phyloP scores from a whole-genome alignment of 208 protist genomes.

The Crithidia expoeki region DNA sequence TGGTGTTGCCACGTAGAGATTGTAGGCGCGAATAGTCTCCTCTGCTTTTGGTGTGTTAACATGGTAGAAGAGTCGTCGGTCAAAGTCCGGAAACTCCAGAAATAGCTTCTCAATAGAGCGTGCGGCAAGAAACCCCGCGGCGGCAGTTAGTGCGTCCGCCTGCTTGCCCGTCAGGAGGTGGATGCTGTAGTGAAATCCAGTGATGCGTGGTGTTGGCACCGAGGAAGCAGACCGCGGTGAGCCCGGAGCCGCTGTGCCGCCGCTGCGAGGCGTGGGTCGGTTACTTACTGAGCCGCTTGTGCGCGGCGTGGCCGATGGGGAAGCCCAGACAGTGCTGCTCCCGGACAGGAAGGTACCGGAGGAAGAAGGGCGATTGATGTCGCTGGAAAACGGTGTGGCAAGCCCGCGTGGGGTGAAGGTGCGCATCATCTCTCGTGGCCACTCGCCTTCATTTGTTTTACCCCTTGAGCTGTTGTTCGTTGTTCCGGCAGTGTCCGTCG shows the following conservation, averaged over 20 bases:
- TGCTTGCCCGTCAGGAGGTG: slow-evolving; percentile 71
- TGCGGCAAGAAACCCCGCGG: slow-evolving; percentile 28
- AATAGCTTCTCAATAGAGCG: slow-evolving; percentile 32
- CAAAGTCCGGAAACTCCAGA: slow-evolving; percentile 41
- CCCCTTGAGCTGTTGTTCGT: background rate
- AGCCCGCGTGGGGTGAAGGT: slow-evolving; percentile 78
- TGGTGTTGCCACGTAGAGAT: slow-evolving; percentile 1
- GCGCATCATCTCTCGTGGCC: slow-evolving; percentile 53
- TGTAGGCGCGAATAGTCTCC: slow-evolving; percentile 16
- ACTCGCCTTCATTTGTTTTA: slow-evolving; percentile 32
- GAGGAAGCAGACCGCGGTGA: slow-evolving; percentile 18
- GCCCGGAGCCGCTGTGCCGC: slow-evolving; percentile 3
- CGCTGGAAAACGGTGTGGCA: slow-evolving; percentile 42
- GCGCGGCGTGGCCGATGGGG: slow-evolving; percentile 20
- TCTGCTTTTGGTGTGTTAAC: slow-evolving; percentile 14
- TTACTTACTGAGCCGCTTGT: slow-evolving; percentile 30
- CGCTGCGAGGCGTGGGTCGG: slow-evolving; percentile 25
- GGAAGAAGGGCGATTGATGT: slow-evolving; percentile 35
- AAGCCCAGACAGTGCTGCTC: background rate
- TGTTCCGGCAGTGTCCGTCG: background rate
- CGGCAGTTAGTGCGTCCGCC: slow-evolving; percentile 56
- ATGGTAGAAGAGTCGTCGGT: slow-evolving; percentile 58
- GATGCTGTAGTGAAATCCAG: slow-evolving; percentile 65
- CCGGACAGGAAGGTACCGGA: slow-evolving; percentile 6
- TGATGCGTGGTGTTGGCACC: slow-evolving; percentile 13